These are phyloP conservation scores for Ophiostoma pallidulum DNA, from an alignment of 2,329 filamentous ascomycete species.

Conservation along the genomic window DNA sequence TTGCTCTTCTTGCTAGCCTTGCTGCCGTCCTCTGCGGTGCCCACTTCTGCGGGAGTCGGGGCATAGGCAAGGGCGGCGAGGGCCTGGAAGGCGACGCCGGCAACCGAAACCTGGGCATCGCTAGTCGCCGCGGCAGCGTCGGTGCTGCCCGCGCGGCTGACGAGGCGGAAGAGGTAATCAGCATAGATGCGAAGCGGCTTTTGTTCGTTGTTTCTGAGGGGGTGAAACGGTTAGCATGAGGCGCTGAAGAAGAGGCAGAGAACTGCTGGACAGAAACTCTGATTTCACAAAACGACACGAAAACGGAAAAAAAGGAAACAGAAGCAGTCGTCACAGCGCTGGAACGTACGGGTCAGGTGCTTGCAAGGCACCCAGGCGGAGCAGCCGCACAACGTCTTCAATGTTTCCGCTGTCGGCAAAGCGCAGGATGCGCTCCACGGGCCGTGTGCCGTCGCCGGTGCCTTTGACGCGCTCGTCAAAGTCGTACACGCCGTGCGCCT, in stretches of 20 bases:
- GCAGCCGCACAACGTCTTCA: slow-evolving; percentile 39
- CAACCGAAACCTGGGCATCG: slow-evolving; percentile 27
- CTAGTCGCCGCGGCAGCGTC: slow-evolving; percentile 22
- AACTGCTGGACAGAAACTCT: no score
- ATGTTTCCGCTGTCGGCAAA: slow-evolving; percentile 48
- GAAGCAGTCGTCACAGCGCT: neutral
- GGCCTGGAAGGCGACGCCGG: slow-evolving; percentile 38
- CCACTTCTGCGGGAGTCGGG: slow-evolving; percentile 27
- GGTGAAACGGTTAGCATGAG: slow-evolving; percentile 27
- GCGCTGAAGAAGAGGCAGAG: no score
- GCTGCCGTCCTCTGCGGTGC: neutral
- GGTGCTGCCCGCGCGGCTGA: slow-evolving; percentile 28
- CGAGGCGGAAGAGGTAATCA: slow-evolving; percentile 44
- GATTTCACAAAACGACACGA: no score
- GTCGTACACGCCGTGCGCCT: slow-evolving; percentile 58
- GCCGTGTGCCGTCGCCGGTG: slow-evolving; percentile 49
- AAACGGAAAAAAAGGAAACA: slow-evolving; percentile 2
- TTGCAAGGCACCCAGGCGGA: slow-evolving; percentile 30
- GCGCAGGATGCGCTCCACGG: slow-evolving; percentile 63
- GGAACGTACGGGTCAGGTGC: slow-evolving; percentile 25
- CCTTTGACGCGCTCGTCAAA: slow-evolving; percentile 75
- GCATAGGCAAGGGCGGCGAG: slow-evolving; percentile 47
- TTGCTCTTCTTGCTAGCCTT: neutral
- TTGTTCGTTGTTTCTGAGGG: slow-evolving; percentile 26
- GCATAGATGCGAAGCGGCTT: slow-evolving; percentile 41